Evolutionary conservation across 148 eudicot genomes (phyloP), one percentile per base, ranked within the genome.

Genomic region (Rhododendron ferrugineum): DNA sequence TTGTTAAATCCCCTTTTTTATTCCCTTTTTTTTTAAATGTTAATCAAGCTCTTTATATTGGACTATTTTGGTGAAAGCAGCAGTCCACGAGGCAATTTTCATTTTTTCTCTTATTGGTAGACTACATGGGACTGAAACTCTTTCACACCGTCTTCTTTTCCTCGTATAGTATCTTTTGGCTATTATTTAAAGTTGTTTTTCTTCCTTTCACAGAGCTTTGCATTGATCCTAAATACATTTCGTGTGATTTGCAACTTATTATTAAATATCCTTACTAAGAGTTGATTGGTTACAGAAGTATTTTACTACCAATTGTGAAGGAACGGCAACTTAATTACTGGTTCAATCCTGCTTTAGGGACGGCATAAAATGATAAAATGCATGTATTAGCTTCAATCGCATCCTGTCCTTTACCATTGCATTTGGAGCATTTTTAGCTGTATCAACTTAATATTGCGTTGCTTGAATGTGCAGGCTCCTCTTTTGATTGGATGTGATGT

Each of bases 401-500:
- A 9, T 47, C 73, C 49, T 62, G 42, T 15, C 66, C 83, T 36
- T 23, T 56, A 37, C 32, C 72, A 22, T 34, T 22, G 11, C 15
- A 2, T 60, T 81, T 81, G 49, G 5, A 68, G 11, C 30, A 2
- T 80, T 56, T 56, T 80, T 81, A 7, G 70, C 72, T 58, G 30
- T 26, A 81, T 58, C 83, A 32, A 20, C 28, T 54, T 22, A 81
- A 60, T 37, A 81, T 86, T 68, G n/a, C 54, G 1, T 81, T 80
- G 42, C 50, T 83, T 85, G 26, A 79, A 82, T 68, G 23, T 88
- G 87, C 91, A 96, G 99, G 93, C 99, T 84, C 99, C 99, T 49
- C 91, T 96, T 83, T 87, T 96, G 85, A 89, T 96, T 87, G 99
- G 99, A 16, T 96, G 99, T 89, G 99, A 96, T 91, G 94, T 95